Evolutionary conservation across 805 yeast genomes (phyloP).

Genomic region (Kluyveromyces siamensis): DNA sequence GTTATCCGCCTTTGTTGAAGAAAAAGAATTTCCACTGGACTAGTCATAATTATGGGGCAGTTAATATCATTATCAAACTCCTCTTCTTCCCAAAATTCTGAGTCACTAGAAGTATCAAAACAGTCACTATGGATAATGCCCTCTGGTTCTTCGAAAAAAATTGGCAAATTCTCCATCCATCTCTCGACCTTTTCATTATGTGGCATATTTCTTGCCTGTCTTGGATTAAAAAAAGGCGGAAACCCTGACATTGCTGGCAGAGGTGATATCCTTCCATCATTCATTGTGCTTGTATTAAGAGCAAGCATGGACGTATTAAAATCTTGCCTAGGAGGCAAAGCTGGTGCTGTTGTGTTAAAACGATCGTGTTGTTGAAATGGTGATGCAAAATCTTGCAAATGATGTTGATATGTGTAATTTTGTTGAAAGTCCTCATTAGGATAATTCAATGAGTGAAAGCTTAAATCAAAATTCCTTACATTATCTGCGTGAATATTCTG

Average conservation of each 20-base stretch:
- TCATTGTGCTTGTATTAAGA: neutral
- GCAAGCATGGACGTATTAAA: slow-evolving; percentile 1
- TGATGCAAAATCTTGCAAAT: slow-evolving; percentile 2
- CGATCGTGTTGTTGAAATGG: slow-evolving; percentile 7
- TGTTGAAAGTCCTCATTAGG: neutral
- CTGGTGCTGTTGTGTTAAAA: neutral
- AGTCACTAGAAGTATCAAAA: slow-evolving; percentile 14
- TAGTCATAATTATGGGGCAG: slow-evolving; percentile 5
- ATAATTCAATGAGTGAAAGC: neutral
- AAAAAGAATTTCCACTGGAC: slow-evolving; percentile 17
- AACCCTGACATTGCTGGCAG: slow-evolving; percentile 14
- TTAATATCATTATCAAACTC: slow-evolving; percentile 19
- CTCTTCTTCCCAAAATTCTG: slow-evolving; percentile 27
- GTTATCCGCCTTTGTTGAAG: slow-evolving; percentile 20
- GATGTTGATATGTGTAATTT: neutral
- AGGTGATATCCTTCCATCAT: neutral
- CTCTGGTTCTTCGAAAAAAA: slow-evolving; percentile 19
- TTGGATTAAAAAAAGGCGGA: slow-evolving; percentile 50
- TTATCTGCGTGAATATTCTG: neutral
- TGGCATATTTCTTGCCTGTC: slow-evolving; percentile 54
- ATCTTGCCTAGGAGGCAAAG: neutral
- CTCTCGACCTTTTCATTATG: slow-evolving; percentile 52
- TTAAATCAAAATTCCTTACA: neutral
- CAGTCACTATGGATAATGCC: slow-evolving; percentile 8
- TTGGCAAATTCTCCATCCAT: slow-evolving; percentile 58